Percentiles rank a stretch among this genome's conserved stretches.
These are phyloP conservation scores for Didymella pomorum DNA, from an alignment of 2,329 filamentous ascomycete species.

Conservation along the genomic window DNA sequence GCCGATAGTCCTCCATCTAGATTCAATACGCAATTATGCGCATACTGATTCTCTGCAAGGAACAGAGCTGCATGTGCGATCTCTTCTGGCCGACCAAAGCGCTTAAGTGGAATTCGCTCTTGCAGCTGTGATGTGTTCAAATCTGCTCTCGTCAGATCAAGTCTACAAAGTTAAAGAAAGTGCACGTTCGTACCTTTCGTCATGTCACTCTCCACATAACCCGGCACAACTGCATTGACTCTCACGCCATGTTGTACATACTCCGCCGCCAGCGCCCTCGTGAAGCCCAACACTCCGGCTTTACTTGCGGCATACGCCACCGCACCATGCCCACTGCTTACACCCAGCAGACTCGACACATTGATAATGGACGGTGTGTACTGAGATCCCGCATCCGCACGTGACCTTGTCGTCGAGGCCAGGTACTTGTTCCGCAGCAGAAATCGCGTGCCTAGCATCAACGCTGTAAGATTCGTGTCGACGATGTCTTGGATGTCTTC, in stretches of 20 bases:
- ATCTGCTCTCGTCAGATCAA: constrained; percentile 40
- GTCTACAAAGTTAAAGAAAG: background rate
- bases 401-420: constrained; percentile 8
- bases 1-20: constrained; percentile 85
- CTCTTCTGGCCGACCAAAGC: constrained; percentile 74
- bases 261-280: constrained; percentile 71
- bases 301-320: constrained; percentile 81
- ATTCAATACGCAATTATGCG: constrained; percentile 86
- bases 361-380: constrained; percentile 72
- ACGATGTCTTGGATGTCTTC: constrained; percentile 66
- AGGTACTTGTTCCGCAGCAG: constrained; percentile 51
- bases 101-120: constrained; percentile 67
- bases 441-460: constrained; percentile 68
- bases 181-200: constrained; percentile 65
- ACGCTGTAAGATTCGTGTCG: constrained; percentile 73
- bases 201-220: constrained; percentile 85
- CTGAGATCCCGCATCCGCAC: constrained; percentile 46
- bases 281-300: constrained; percentile 78
- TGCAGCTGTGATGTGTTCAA: constrained; percentile 45
- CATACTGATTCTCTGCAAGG: constrained; percentile 78
- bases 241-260: constrained; percentile 69
- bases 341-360: constrained; percentile 76
- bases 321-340: constrained; percentile 73
- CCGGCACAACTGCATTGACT: constrained; percentile 82
- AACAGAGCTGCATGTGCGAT: constrained; percentile 85